Evolutionary conservation across 352 stramenopile genomes (phyloP), one percentile per base, ranked within the genome.

Genomic region (Plasmopara viticola): DNA sequence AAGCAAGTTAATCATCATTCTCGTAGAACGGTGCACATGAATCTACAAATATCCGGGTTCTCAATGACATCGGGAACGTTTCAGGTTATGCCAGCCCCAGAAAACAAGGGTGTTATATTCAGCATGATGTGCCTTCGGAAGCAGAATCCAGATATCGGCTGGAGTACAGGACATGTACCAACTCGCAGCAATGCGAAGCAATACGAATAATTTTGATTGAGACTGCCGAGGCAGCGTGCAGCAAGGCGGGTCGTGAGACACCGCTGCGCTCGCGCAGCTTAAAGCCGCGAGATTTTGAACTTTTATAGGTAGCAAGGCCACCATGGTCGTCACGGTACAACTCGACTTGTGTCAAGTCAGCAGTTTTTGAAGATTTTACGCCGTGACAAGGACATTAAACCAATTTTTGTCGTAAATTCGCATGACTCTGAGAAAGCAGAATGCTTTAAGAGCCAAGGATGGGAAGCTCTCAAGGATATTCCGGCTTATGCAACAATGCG

Each of bases 391-490:
- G 9, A 38, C 13, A 43, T 43, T 18, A 5, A 43, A 43, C 2
- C 37, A 9, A 4, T 43, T 9, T 20, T 43, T 43, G 3, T 43
- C n/a, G 37, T 43, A 2, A 43, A 18, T 43, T 9, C 37, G n/a
- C 37, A 43, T 17, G 37, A 43, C 8, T 43, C 37, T 9, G 37
- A 43, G n/a, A 43, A 43, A 17, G 37, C n/a, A 18, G 37, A n/a
- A 43, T 9, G 37, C n/a, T 43, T 43, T 43, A 44, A 29, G 39
- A n/a, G 10, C 10, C 39, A 44, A 44, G 38, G n/a, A 43, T 43
- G 10, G n/a, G n/a, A 43, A 20, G 33, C 33, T 38, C 33, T 38
- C 33, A 14, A 38, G 38, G 9, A 39, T 39, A 39, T 5, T 39
- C 2, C 3, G 20, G 20, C 20, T 25, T 25, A 25, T 25, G 20